Percentiles rank a stretch among this genome's conserved stretches.
phyloP scores from a whole-genome alignment of 306 rosid species.

The Lupinus albus region DNA sequence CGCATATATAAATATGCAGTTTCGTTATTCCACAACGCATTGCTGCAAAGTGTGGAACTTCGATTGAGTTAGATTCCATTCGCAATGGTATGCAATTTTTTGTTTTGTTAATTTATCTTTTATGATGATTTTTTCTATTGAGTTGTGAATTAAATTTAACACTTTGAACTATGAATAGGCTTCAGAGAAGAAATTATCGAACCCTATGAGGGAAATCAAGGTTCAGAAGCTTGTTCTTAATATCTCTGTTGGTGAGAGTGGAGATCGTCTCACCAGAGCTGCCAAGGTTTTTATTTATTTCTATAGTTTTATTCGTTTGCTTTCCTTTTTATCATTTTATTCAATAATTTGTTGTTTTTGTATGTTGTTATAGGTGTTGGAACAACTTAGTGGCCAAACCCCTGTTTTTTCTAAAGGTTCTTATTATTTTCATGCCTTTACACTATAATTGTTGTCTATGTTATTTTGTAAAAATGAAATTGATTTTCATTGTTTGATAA shows the following conservation, averaged over 20 bases:
- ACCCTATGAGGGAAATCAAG: slow-evolving; percentile 80
- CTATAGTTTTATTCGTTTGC: too few relatives aligned
- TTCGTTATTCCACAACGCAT: background rate
- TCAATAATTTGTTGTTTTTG: too few relatives aligned
- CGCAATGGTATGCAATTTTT: slow-evolving; percentile 17
- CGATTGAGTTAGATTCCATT: background rate
- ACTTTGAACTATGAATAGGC: slow-evolving; percentile 30
- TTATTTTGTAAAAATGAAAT: too few relatives aligned
- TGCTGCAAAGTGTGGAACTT: background rate
- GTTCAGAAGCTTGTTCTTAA: slow-evolving; percentile 83
- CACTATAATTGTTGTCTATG: too few relatives aligned
- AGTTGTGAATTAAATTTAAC: background rate
- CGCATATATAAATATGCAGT: background rate
- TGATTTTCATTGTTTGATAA: too few relatives aligned
- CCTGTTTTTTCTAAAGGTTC: slow-evolving; percentile 43
- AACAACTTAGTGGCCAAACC: slow-evolving; percentile 45
- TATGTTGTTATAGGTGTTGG: slow-evolving; percentile 32
- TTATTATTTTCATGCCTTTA: background rate
- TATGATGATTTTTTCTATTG: background rate
- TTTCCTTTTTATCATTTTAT: background rate
- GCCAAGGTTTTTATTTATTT: slow-evolving; percentile 49
- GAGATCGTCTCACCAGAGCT: slow-evolving; percentile 86
- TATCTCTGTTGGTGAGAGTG: slow-evolving; percentile 79
- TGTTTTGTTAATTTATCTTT: background rate
- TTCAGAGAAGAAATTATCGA: slow-evolving; percentile 71